These are phyloP conservation scores for Ophiorrhiza pumila DNA, from an alignment of 257 asterid genomes.

Conservation along the genomic window DNA sequence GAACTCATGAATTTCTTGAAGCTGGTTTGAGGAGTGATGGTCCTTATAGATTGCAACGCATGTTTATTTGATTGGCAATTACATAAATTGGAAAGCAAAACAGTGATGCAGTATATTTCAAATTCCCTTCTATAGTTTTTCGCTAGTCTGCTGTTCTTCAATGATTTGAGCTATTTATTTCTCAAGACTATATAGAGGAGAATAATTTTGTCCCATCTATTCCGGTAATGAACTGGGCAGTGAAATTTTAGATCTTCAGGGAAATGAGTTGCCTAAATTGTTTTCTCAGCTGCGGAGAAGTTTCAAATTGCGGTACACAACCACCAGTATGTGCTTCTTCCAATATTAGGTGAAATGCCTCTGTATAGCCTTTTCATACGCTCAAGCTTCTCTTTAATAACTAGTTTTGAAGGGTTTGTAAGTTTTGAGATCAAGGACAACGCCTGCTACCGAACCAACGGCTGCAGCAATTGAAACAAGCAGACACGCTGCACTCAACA, in stretches of 20 bases:
- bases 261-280: not conserved
- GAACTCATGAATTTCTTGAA: not conserved
- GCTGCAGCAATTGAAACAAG: constrained; percentile 37
- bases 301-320: not conserved
- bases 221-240: not conserved
- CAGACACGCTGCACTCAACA: constrained; percentile 38
- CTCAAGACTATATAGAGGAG: not conserved
- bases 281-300: not conserved
- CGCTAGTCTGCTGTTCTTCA: not conserved
- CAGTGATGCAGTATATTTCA: not conserved
- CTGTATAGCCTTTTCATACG: not conserved
- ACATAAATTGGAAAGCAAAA: not conserved
- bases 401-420: constrained; percentile 47
- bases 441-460: constrained; percentile 40
- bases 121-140: not conserved
- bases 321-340: not conserved
- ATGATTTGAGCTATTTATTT: too few species aligned
- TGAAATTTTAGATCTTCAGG: not conserved
- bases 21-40: not conserved
- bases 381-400: constrained; percentile 10
- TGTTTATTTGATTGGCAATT: not conserved
- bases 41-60: not conserved
- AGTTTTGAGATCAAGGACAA: constrained; percentile 33
- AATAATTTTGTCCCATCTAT: not conserved
- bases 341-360: not conserved